Evolutionary conservation across 345 rosid genomes (phyloP), one percentile per base, ranked within the genome.

Genomic region (Gossypium stocksii): DNA sequence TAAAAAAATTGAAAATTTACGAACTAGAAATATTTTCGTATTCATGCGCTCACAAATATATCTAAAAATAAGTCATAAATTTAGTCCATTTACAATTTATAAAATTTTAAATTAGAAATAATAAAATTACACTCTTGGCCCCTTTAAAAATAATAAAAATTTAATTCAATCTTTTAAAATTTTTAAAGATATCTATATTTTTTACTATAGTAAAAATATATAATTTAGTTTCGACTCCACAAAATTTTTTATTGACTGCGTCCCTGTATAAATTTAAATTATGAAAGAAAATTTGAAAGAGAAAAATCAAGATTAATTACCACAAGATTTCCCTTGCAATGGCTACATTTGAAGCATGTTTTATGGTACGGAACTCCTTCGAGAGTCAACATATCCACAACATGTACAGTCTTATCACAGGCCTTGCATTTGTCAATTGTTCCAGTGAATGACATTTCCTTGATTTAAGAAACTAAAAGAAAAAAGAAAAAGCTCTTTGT

Each of bases 401-500:
- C 91, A 53, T 94, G 86, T 19, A 94, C 99, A 3, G 97, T 94
- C 84, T 88, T 93, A 76, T 91, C 97, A 77, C 99, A 95, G 2
- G 96, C 94, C 82, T 93, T 93, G 96, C 99, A 95, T 70, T 94
- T 94, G 83, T 94, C 98, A 73, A 92, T 78, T 71, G 98, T 94
- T 75, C 98, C 98, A 0, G 98, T 91, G 88, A 94, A 94, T 65
- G 98, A 62, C 98, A 91, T 87, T 57, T 57, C 61, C 22, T 57
- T 57, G 1, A 20, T 19, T 10, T 2, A 9, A 5, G 17, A 51
- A 51, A 51, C 14, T 48, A 48, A 48, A 48, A 12, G 14, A 2
- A 49, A 16, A 52, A 16, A 12, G 15, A 46, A 10, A 46, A 48
- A 49, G 20, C 4, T n/a, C 9, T 19, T 38, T 3, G 44, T 7